A percentile compares a stretch with the other conserved stretches of the same genome.
These are phyloP conservation scores for Penicillium sp. DNA, from an alignment of 2,329 filamentous ascomycete species.

Conservation along the genomic window DNA sequence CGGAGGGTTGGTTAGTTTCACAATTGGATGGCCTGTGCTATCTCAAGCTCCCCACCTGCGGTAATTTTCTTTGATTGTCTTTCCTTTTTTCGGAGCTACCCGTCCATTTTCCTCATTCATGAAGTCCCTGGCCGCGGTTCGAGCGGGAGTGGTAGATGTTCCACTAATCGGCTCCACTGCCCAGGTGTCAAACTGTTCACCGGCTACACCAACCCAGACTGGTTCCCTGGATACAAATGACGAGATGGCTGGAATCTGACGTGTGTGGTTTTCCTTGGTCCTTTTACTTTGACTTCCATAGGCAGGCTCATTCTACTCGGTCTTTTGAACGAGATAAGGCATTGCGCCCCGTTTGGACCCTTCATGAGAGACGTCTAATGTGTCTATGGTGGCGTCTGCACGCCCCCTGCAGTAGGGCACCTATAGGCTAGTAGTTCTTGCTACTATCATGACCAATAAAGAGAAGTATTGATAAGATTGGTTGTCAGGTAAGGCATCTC, in stretches of 20 bases:
- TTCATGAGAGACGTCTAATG: background rate
- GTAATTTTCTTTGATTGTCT: background rate
- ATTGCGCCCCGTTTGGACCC: background rate
- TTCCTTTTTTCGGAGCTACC: constrained; percentile 2
- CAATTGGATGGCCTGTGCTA: background rate
- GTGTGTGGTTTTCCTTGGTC: background rate
- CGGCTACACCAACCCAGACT: constrained; percentile 9
- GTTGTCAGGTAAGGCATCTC: background rate
- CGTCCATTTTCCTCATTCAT: background rate
- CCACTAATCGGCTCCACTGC: constrained; percentile 10
- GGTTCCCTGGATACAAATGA: background rate
- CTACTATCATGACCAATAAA: background rate
- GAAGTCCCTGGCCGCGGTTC: constrained; percentile 3
- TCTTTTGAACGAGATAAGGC: background rate
- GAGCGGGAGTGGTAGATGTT: constrained; percentile 7
- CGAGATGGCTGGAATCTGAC: background rate
- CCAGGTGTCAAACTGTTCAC: constrained; percentile 17
- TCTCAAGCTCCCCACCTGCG: constrained; percentile 2
- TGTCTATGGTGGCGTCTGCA: background rate
- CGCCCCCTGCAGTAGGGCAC: background rate
- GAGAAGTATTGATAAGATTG: background rate
- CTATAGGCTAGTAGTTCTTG: background rate
- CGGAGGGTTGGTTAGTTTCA: background rate
- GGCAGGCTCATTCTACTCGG: background rate
- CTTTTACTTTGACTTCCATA: background rate